These are phyloP conservation scores for Endoconidiophora laricicola DNA, from an alignment of 2,329 filamentous ascomycete species.

Conservation along the genomic window DNA sequence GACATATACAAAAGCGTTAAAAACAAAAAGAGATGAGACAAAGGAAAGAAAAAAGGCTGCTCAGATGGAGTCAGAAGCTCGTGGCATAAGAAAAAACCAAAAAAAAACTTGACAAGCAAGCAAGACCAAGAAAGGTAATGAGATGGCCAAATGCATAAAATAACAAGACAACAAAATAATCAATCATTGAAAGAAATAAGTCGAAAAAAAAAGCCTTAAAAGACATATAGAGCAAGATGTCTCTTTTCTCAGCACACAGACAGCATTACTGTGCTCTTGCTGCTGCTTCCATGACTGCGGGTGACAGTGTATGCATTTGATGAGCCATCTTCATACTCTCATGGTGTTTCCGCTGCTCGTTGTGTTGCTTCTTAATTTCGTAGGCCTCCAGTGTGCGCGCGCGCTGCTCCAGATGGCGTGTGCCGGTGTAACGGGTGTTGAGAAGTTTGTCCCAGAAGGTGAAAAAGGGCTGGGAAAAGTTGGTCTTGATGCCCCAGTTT, in stretches of 20 bases:
- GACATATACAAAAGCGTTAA: conserved; percentile 2
- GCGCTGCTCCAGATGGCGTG: conserved; percentile 21
- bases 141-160: background rate
- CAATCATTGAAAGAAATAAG: background rate
- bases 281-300: background rate
- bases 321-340: background rate
- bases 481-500: conserved; percentile 96
- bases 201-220: too few relatives aligned
- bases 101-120: conserved; percentile 6
- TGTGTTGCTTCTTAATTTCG: background rate
- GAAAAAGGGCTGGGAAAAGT: conserved; percentile 84
- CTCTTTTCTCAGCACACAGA: too few relatives aligned
- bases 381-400: conserved; percentile 5
- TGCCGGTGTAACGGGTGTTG: conserved; percentile 68
- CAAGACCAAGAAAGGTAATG: background rate
- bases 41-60: background rate
- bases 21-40: background rate
- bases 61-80: background rate
- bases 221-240: too few relatives aligned
- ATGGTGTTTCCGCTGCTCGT: background rate
- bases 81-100: conserved; percentile 1
- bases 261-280: background rate
- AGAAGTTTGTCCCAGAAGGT: conserved; percentile 83
- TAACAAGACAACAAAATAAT: background rate
- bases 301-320: background rate